Evolutionary conservation across 2,329 filamentous ascomycete genomes (phyloP).

Genomic region (Botrytis squamosa): DNA sequence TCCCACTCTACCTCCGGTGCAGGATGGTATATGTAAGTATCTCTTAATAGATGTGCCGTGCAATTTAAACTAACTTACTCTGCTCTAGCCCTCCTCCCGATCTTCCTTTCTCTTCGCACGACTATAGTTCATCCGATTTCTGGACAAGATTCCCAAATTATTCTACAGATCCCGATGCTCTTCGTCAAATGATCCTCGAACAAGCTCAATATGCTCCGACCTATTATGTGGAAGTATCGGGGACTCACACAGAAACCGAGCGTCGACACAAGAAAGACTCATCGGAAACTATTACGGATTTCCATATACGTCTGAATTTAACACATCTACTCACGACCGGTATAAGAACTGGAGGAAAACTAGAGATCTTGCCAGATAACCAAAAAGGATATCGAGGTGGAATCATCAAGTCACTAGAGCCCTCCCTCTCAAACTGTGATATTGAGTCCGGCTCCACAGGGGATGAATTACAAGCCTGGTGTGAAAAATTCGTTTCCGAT

Average conservation of each 20-base stretch:
- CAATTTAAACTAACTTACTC: not conserved
- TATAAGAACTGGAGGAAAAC: slow-evolving; percentile 45
- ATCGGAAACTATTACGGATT: slow-evolving; percentile 54
- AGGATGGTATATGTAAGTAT: slow-evolving; percentile 15
- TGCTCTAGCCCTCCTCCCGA: slow-evolving; percentile 26
- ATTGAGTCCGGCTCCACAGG: slow-evolving; percentile 17
- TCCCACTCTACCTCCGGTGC: not conserved
- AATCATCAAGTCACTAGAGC: slow-evolving; percentile 52
- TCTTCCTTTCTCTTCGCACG: slow-evolving; percentile 33
- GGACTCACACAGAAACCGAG: slow-evolving; percentile 38
- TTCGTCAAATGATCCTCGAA: slow-evolving; percentile 33
- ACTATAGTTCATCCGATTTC: slow-evolving; percentile 29
- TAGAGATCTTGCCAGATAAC: slow-evolving; percentile 55
- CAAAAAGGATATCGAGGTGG: slow-evolving; percentile 66
- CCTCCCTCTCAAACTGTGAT: slow-evolving; percentile 41
- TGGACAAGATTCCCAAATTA: slow-evolving; percentile 36
- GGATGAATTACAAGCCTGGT: slow-evolving; percentile 50
- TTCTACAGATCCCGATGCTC: slow-evolving; percentile 28
- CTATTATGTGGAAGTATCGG: slow-evolving; percentile 37
- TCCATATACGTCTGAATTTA: slow-evolving; percentile 58
- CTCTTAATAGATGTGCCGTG: not conserved
- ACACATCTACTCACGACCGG: slow-evolving; percentile 54
- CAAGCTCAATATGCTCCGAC: slow-evolving; percentile 35
- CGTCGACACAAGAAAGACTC: slow-evolving; percentile 45
- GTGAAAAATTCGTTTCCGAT: slow-evolving; percentile 63